phyloP scores from a whole-genome alignment of 1,139 yeast genomes.

The Scheffersomyces quercinus region DNA sequence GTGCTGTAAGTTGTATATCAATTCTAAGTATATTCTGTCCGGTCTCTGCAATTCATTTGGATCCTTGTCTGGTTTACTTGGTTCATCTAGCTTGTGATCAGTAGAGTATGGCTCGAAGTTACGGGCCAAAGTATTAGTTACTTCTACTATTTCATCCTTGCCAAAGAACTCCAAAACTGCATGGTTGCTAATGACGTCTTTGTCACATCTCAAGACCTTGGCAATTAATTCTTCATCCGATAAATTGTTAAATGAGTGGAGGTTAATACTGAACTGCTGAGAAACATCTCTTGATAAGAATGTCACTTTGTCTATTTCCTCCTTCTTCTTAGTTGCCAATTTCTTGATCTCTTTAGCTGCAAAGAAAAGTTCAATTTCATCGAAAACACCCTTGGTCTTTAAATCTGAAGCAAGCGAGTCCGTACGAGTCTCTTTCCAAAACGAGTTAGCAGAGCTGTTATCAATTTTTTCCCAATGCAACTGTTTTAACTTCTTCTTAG shows the following conservation, averaged over 20 bases:
- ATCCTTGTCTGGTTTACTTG: conserved; percentile 67
- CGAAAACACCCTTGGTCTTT: conserved; percentile 68
- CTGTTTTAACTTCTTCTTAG: conserved; percentile 76
- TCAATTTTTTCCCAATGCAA: conserved; percentile 85
- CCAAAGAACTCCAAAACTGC: conserved; percentile 72
- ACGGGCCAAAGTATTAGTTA: conserved; percentile 62
- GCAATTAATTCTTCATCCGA: conserved; percentile 57
- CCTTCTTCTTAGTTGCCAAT: conserved; percentile 49
- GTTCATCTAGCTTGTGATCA: conserved; percentile 39
- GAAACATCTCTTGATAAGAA: conserved; percentile 70
- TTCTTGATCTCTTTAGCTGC: conserved; percentile 77
- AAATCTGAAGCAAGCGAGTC: conserved; percentile 57
- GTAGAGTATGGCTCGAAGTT: conserved; percentile 68
- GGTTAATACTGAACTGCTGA: conserved; percentile 77
- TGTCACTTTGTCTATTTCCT: conserved; percentile 52
- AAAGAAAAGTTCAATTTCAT: conserved; percentile 71
- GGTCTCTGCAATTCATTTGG: conserved; percentile 74
- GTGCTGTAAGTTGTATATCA: conserved; percentile 72
- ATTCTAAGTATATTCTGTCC: conserved; percentile 71
- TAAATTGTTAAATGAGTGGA: conserved; percentile 58
- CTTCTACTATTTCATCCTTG: conserved; percentile 66
- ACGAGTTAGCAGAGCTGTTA: conserved; percentile 54
- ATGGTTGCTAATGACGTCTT: conserved; percentile 52
- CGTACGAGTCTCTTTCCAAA: conserved; percentile 54
- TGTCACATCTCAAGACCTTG: conserved; percentile 65